These are phyloP conservation scores for Euclidium syriacum DNA, from an alignment of 345 rosid species.

Conservation along the genomic window DNA sequence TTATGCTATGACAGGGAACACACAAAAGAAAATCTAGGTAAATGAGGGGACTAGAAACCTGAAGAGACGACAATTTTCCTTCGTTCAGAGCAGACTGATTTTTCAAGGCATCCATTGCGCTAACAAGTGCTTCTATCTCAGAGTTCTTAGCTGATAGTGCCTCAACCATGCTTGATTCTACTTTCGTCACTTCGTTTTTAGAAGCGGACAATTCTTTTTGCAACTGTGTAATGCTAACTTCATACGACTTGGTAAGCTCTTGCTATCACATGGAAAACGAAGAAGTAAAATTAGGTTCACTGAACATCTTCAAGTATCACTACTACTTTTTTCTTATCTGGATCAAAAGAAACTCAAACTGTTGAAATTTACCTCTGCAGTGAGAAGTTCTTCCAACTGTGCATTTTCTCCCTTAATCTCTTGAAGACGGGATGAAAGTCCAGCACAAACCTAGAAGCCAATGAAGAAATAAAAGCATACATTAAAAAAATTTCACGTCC, in stretches of 20 bases:
- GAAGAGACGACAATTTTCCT: constrained; percentile 87
- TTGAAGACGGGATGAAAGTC: constrained; percentile 94
- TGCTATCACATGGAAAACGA: constrained; percentile 50
- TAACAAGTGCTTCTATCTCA: constrained; percentile 81
- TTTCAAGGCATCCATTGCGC: constrained; percentile 71
- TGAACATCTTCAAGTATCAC: constrained; percentile 9
- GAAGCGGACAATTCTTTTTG: constrained; percentile 75
- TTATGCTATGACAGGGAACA: constrained; percentile 1
- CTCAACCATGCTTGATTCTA: constrained; percentile 77
- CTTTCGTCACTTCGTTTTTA: constrained; percentile 70
- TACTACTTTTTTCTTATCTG: not conserved
- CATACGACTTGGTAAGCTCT: constrained; percentile 87
- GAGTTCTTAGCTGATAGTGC: constrained; percentile 91
- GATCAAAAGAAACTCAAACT: constrained; percentile 2
- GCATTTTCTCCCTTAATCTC: constrained; percentile 95
- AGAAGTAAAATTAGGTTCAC: constrained; percentile 18
- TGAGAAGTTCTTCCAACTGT: constrained; percentile 97
- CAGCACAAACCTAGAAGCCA: constrained; percentile 74
- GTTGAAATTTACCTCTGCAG: constrained; percentile 64
- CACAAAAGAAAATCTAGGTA: not conserved
- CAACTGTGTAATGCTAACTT: constrained; percentile 76
- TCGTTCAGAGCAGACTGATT: constrained; percentile 78
- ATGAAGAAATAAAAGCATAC: constrained; percentile 5
- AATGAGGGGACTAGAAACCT: constrained; percentile 46
- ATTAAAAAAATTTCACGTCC: not conserved